Evolutionary conservation across 768 basidiomycete genomes (phyloP).

Genomic region (Amanita rimosa): DNA sequence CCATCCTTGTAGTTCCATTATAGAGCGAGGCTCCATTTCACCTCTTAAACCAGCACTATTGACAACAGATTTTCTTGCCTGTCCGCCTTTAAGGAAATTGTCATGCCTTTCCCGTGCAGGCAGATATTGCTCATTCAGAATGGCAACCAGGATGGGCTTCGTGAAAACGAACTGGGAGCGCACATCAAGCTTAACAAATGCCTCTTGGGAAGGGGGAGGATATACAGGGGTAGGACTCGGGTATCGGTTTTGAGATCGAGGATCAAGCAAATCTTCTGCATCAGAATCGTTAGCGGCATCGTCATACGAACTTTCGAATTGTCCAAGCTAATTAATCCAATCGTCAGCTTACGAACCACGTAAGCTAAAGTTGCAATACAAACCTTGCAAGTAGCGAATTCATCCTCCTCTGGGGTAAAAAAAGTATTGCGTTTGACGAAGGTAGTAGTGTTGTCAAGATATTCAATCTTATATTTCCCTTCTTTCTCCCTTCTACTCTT

Average conservation of each 20-base stretch:
- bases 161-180: constrained; percentile 53
- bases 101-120: constrained; percentile 41
- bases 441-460: constrained; percentile 38
- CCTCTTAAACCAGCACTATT: constrained; percentile 26
- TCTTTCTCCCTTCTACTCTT: constrained; percentile 21
- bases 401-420: constrained; percentile 43
- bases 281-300: constrained; percentile 30
- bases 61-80: constrained; percentile 27
- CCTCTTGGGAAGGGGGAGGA: constrained; percentile 27
- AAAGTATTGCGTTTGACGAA: constrained; percentile 41
- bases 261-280: constrained; percentile 13
- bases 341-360: not conserved
- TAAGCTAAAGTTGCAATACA: not conserved
- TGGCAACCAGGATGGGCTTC: constrained; percentile 49
- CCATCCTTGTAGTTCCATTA: constrained; percentile 22
- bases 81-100: constrained; percentile 48
- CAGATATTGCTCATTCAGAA: constrained; percentile 42
- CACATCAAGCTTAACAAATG: constrained; percentile 40
- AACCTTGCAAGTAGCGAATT: constrained; percentile 55
- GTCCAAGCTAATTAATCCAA: constrained; percentile 32
- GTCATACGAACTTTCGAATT: constrained; percentile 35
- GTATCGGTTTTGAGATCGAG: constrained; percentile 12
- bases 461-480: constrained; percentile 43
- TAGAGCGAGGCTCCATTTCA: constrained; percentile 27
- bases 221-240: constrained; percentile 30